Evolutionary conservation across 495 filamentous ascomycete genomes (phyloP).

Genomic region (Penicillium goetzii): DNA sequence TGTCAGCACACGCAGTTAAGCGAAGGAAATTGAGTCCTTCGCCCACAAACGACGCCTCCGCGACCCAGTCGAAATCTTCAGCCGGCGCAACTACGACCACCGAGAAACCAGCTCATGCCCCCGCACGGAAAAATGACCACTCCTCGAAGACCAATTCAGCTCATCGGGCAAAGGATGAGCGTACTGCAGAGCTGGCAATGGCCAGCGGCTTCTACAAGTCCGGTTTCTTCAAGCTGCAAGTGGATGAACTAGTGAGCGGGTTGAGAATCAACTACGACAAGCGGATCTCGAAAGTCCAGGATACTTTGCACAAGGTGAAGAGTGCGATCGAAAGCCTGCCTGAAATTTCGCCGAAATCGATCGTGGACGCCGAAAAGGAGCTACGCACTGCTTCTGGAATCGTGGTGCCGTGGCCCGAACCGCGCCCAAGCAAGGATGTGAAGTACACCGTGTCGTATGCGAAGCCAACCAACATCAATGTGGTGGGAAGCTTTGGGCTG

Average conservation of each 20-base stretch:
- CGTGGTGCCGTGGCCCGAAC: conserved; percentile 78
- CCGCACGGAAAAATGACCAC: conserved; percentile 18
- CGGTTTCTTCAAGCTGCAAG: conserved; percentile 83
- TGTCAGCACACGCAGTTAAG: conserved; percentile 42
- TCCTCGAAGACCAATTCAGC: conserved; percentile 18
- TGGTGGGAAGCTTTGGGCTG: conserved; percentile 84
- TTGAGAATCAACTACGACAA: conserved; percentile 70
- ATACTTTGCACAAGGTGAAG: conserved; percentile 72
- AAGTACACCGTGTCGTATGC: conserved; percentile 81
- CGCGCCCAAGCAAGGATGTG: conserved; percentile 68
- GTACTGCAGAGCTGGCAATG: conserved; percentile 45
- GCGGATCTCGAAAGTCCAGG: conserved; percentile 65
- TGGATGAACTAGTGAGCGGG: conserved; percentile 78
- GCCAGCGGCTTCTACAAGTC: conserved; percentile 62
- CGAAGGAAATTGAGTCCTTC: conserved; percentile 45
- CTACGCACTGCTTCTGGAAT: conserved; percentile 68
- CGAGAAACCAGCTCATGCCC: conserved; percentile 12
- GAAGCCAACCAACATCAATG: conserved; percentile 78
- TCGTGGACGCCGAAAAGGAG: conserved; percentile 66
- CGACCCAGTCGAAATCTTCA: conserved; percentile 12
- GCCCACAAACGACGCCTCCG: conserved; percentile 20
- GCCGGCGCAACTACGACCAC: conserved; percentile 10
- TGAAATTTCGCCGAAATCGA: conserved; percentile 55
- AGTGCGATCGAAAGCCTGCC: conserved; percentile 72
- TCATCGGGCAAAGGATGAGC: conserved; percentile 30